Conservation (phyloP, 78 protist genomes). For the Protostelium mycophagum region DNA sequence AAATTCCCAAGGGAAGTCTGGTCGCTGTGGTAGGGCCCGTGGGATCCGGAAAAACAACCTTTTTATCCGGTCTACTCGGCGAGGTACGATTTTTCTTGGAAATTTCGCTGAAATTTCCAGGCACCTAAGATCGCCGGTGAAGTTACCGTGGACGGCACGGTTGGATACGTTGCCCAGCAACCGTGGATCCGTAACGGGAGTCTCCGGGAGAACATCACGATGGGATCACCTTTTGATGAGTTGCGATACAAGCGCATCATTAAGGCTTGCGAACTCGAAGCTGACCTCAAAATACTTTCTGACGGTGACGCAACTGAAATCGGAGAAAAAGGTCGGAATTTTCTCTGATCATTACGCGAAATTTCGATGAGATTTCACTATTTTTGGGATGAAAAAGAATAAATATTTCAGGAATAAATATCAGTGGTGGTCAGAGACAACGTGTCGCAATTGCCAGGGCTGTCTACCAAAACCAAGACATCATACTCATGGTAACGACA, state of each 20-base stretch:
- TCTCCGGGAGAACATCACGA: constrained; percentile 82
- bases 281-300: constrained; percentile 71
- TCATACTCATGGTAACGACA: constrained; percentile 52
- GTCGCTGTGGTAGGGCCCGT: constrained; percentile 72
- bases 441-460: constrained; percentile 91
- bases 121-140: constrained; percentile 4
- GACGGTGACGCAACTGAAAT: constrained; percentile 88
- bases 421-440: constrained; percentile 96
- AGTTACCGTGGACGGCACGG: constrained; percentile 15
- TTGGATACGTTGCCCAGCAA: constrained; percentile 87
- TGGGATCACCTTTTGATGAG: constrained; percentile 55
- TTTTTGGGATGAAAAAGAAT: constrained; percentile 92
- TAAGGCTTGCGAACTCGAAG: constrained; percentile 64
- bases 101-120: background rate
- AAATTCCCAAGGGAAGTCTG: constrained; percentile 19
- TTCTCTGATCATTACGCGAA: no score
- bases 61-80: constrained; percentile 63
- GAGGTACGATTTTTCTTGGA: constrained; percentile 23
- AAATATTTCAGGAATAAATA: constrained; percentile 82
- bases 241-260: constrained; percentile 57
- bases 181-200: constrained; percentile 86
- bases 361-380: no score
- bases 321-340: constrained; percentile 93
- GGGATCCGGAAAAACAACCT: constrained; percentile 88
- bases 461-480: constrained; percentile 68